Evolutionary conservation across 371 early-diverging fungal genomes (phyloP).

Genomic region (Fennellomyces sp.): DNA sequence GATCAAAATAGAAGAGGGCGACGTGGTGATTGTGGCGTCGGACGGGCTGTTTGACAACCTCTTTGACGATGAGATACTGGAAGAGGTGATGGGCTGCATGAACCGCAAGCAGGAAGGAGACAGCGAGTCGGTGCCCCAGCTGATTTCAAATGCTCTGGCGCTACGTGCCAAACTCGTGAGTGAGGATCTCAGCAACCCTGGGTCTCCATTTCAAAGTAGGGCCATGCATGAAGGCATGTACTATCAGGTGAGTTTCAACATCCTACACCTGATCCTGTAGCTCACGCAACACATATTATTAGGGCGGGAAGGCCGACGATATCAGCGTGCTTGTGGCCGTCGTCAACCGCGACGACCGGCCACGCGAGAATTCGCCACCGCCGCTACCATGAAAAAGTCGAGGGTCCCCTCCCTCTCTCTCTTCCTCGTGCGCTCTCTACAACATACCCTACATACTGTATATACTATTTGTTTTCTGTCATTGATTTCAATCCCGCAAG

Average conservation of each 20-base stretch:
- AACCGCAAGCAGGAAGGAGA: not conserved
- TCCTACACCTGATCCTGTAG: no score
- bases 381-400: constrained; percentile 25
- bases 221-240: constrained; percentile 81
- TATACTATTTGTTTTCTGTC: not conserved
- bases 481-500: not conserved
- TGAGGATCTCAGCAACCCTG: constrained; percentile 73
- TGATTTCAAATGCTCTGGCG: constrained; percentile 80
- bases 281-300: no score
- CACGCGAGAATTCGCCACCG: constrained; percentile 33
- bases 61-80: constrained; percentile 81
- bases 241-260: constrained; percentile 48
- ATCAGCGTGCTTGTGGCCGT: constrained; percentile 78
- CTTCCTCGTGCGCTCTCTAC: no score
- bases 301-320: constrained; percentile 89
- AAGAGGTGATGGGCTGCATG: constrained; percentile 38
- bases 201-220: constrained; percentile 87
- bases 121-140: constrained; percentile 59
- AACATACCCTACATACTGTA: no score
- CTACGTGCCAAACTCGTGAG: constrained; percentile 76
- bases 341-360: constrained; percentile 59
- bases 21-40: constrained; percentile 74
- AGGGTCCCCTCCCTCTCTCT: no score
- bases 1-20: constrained; percentile 78
- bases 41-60: constrained; percentile 85